Percentiles rank a stretch among this genome's conserved stretches.
These are phyloP conservation scores for Scenedesmus sp. DNA, from an alignment of 163 green algal species.

Conservation along the genomic window DNA sequence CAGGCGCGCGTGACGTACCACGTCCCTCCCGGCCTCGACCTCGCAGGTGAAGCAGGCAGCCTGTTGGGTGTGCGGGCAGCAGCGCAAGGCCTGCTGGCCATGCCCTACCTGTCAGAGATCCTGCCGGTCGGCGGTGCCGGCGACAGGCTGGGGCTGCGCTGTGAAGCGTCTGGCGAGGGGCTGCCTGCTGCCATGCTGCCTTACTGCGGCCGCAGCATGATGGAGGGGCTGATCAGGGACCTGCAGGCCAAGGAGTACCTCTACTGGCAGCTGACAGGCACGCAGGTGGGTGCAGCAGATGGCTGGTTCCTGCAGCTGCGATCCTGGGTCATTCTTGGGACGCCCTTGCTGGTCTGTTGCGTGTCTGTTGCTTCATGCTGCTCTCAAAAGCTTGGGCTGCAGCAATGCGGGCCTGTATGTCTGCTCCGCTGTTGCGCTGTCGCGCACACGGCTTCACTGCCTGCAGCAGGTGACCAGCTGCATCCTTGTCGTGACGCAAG, in stretches of 20 bases:
- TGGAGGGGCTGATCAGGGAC: slow-evolving; percentile 95
- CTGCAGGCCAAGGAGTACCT: slow-evolving; percentile 96
- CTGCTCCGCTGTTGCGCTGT: neutral
- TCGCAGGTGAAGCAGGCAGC: slow-evolving; percentile 64
- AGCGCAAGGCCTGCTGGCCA: slow-evolving; percentile 76
- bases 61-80: slow-evolving; percentile 65
- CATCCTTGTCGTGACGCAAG: too few relatives aligned
- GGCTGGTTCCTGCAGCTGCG: neutral
- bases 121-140: slow-evolving; percentile 96
- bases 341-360: too few relatives aligned
- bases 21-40: slow-evolving; percentile 81
- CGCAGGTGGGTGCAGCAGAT: slow-evolving; percentile 66
- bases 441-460: too few relatives aligned
- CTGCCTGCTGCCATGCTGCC: slow-evolving; percentile 95
- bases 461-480: too few relatives aligned
- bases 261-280: slow-evolving; percentile 86
- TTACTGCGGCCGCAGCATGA: slow-evolving; percentile 93
- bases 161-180: slow-evolving; percentile 88
- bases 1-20: slow-evolving; percentile 68
- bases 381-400: neutral
- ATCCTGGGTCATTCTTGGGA: neutral
- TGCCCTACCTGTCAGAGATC: slow-evolving; percentile 95
- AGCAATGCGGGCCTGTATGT: neutral
- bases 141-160: slow-evolving; percentile 93
- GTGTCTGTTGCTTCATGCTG: too few relatives aligned